Percentiles rank a stretch among this genome's conserved stretches.
These are phyloP conservation scores for Diaporthe citri DNA, from an alignment of 2,329 filamentous ascomycete species.

Conservation along the genomic window DNA sequence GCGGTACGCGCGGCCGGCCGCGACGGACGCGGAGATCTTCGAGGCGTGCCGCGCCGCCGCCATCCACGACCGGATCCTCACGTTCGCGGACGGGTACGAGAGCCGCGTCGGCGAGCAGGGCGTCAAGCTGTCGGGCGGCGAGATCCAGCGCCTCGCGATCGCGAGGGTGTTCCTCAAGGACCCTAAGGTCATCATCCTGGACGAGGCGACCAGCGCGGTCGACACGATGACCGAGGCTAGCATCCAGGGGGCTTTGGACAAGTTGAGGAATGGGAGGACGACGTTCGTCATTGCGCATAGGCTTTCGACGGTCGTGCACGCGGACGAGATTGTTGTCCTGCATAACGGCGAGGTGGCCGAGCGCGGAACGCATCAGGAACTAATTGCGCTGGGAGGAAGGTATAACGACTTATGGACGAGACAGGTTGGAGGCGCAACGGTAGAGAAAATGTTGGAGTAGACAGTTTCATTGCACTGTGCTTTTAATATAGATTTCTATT, in stretches of 20 bases:
- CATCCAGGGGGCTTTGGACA: conserved; percentile 35
- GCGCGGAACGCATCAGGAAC: conserved; percentile 82
- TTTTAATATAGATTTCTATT: not conserved
- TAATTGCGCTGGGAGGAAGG: conserved; percentile 76
- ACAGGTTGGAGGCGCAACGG: conserved; percentile 66
- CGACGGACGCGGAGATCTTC: conserved; percentile 70
- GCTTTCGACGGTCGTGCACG: conserved; percentile 58
- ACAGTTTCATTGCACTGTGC: not conserved
- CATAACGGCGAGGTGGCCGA: conserved; percentile 81
- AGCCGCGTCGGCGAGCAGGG: conserved; percentile 62
- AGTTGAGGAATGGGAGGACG: conserved; percentile 33
- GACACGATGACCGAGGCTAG: conserved; percentile 39
- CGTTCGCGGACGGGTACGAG: conserved; percentile 66
- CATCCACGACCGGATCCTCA: conserved; percentile 74
- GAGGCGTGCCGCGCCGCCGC: conserved; percentile 72
- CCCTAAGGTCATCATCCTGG: conserved; percentile 36
- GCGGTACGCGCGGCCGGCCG: conserved; percentile 71
- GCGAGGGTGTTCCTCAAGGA: conserved; percentile 45
- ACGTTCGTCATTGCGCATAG: conserved; percentile 36
- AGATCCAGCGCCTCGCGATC: conserved; percentile 63
- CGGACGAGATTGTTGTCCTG: conserved; percentile 85
- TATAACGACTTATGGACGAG: conserved; percentile 92
- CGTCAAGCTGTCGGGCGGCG: conserved; percentile 63
- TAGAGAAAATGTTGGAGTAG: not conserved
- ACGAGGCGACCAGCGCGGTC: conserved; percentile 39